These are phyloP conservation scores for Rhytidiadelphus loreus DNA, from an alignment of 225 moss, liverwort and hornwort genomes.

Conservation along the genomic window DNA sequence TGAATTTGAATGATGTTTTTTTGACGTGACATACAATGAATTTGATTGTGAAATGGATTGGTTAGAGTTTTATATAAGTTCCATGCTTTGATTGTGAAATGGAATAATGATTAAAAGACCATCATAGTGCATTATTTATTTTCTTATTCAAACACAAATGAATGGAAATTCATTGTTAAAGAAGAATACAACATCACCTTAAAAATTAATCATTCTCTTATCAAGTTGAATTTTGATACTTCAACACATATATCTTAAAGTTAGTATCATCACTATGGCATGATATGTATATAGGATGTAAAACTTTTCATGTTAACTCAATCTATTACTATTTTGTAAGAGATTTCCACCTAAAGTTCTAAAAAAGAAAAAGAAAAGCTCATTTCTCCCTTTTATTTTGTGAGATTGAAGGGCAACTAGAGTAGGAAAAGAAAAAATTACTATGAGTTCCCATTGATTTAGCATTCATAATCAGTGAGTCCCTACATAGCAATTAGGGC, in stretches of 20 bases:
- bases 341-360: background rate
- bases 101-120: background rate
- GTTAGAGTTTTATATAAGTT: background rate
- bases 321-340: background rate
- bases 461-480: no score
- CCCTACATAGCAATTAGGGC: no score
- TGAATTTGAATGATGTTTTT: background rate
- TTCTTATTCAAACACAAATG: background rate
- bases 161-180: background rate
- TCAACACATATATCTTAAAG: background rate
- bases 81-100: background rate
- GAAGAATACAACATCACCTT: background rate
- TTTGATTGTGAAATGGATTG: background rate
- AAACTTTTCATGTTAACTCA: background rate
- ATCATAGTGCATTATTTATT: background rate
- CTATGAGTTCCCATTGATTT: no score
- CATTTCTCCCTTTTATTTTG: background rate
- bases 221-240: background rate
- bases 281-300: background rate
- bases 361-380: background rate
- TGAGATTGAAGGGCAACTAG: background rate
- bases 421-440: background rate
- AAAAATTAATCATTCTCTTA: background rate
- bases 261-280: accelerated
- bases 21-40: background rate